These are phyloP conservation scores for Mucor ambiguus DNA, from an alignment of 371 early-diverging fungal genomes.

Conservation along the genomic window DNA sequence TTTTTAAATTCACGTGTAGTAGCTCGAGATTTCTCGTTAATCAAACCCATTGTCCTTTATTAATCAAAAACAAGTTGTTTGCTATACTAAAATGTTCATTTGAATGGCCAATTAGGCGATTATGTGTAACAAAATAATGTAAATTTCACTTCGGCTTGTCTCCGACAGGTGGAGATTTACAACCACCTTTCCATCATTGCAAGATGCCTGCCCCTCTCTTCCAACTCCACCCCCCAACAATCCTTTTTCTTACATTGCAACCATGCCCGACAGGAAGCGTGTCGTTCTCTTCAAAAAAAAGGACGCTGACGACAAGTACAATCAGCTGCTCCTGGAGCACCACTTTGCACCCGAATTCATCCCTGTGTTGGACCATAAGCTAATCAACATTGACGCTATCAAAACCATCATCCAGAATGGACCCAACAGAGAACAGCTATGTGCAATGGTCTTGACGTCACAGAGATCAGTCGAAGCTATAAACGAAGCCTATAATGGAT, in stretches of 20 bases:
- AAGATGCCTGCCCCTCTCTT: background rate
- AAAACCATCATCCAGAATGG: constrained; percentile 19
- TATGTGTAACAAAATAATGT: constrained; percentile 8
- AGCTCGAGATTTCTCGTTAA: constrained; percentile 1
- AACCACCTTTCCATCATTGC: background rate
- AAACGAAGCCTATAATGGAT: constrained; percentile 5
- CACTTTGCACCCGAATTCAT: constrained; percentile 33
- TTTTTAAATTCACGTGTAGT: constrained; percentile 7
- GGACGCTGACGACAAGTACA: constrained; percentile 27
- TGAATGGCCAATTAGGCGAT: constrained; percentile 12
- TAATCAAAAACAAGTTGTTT: constrained; percentile 2
- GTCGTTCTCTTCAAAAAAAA: constrained; percentile 31
- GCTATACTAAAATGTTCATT: background rate
- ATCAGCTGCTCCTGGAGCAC: constrained; percentile 6
- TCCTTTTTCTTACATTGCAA: background rate
- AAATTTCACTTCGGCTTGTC: constrained; percentile 18
- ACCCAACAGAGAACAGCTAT: constrained; percentile 14
- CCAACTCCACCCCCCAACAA: background rate
- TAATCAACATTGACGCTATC: constrained; percentile 17
- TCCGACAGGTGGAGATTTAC: constrained; percentile 16
- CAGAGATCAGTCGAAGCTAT: constrained; percentile 45
- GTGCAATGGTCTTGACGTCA: constrained; percentile 42
- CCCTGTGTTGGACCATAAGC: constrained; percentile 41
- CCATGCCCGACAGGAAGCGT: constrained; percentile 14
- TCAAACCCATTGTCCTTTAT: constrained; percentile 8